Percentiles rank a stretch among this genome's conserved stretches.
Conservation (phyloP, 2,329 filamentous ascomycete genomes). For the Biscogniauxia marginata region DNA sequence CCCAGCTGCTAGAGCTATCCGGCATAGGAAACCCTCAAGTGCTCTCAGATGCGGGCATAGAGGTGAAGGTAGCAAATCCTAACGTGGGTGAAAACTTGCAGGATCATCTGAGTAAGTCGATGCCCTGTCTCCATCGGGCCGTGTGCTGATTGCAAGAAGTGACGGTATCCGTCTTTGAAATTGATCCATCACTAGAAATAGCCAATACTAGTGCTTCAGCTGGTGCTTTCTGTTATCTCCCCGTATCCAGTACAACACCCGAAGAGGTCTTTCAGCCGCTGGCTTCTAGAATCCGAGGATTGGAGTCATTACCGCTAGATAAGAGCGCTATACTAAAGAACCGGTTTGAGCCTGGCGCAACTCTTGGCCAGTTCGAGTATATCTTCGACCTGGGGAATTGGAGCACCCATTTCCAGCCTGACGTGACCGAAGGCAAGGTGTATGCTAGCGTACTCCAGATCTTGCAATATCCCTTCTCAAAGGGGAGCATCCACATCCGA, state of each 20-base stretch:
- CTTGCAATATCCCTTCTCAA: constrained; percentile 51
- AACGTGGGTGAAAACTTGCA: constrained; percentile 50
- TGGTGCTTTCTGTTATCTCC: constrained; percentile 42
- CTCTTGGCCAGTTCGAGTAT: constrained; percentile 47
- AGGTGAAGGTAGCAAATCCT: constrained; percentile 41
- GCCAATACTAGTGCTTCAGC: constrained; percentile 31
- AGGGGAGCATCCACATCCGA: constrained; percentile 47
- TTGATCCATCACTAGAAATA: constrained; percentile 40
- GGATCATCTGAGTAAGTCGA: constrained; percentile 38
- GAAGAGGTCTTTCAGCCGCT: constrained; percentile 21
- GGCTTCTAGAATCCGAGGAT: not conserved
- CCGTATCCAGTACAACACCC: constrained; percentile 36
- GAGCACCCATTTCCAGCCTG: constrained; percentile 37
- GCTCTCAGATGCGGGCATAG: constrained; percentile 41
- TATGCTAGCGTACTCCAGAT: constrained; percentile 50
- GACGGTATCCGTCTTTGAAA: constrained; percentile 42
- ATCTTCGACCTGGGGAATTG: constrained; percentile 50
- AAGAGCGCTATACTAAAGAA: constrained; percentile 30
- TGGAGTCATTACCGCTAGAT: constrained; percentile 13
- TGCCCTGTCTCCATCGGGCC: not conserved
- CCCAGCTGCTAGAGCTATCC: constrained; percentile 59
- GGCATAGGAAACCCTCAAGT: constrained; percentile 53
- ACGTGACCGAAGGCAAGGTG: constrained; percentile 34
- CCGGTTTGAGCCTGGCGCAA: constrained; percentile 33
- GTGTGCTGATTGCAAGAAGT: constrained; percentile 5